Evolutionary conservation across 2,329 filamentous ascomycete species (phyloP).

Genomic region (Penicillium hesseltinei): DNA sequence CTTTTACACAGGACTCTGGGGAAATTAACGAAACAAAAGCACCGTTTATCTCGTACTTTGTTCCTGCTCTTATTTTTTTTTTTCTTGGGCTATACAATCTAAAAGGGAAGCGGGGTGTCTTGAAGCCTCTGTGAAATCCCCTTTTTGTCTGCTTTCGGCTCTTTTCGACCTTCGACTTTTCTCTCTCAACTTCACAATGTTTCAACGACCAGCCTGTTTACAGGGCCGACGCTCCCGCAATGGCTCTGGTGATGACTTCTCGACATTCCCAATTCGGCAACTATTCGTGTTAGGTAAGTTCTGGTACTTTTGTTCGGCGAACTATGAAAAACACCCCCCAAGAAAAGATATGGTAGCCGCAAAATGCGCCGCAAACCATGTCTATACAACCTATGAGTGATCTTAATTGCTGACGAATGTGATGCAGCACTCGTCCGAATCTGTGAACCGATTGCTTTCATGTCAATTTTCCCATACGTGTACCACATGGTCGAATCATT

Average conservation of each 20-base stretch:
- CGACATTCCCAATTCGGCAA: slow-evolving; percentile 58
- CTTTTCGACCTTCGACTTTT: neutral
- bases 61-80: slow-evolving; percentile 12
- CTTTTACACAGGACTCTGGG: slow-evolving; percentile 25
- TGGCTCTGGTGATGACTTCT: slow-evolving; percentile 32
- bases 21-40: slow-evolving; percentile 29
- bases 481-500: slow-evolving; percentile 98
- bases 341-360: neutral
- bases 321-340: slow-evolving; percentile 9
- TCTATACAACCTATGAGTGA: neutral
- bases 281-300: slow-evolving; percentile 51
- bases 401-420: slow-evolving; percentile 8
- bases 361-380: slow-evolving; percentile 1
- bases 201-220: slow-evolving; percentile 35
- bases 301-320: slow-evolving; percentile 24
- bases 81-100: slow-evolving; percentile 6
- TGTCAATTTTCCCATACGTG: slow-evolving; percentile 98
- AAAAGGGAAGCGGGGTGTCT: slow-evolving; percentile 18
- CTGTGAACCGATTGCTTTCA: slow-evolving; percentile 98
- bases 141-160: neutral
- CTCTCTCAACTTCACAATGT: slow-evolving; percentile 28
- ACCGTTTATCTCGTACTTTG: slow-evolving; percentile 28
- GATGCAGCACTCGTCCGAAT: slow-evolving; percentile 80
- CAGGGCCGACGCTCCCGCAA: slow-evolving; percentile 32
- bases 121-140: neutral